Evolutionary conservation across 2,329 filamentous ascomycete species (phyloP).

Genomic region (Didymella keratinophila): DNA sequence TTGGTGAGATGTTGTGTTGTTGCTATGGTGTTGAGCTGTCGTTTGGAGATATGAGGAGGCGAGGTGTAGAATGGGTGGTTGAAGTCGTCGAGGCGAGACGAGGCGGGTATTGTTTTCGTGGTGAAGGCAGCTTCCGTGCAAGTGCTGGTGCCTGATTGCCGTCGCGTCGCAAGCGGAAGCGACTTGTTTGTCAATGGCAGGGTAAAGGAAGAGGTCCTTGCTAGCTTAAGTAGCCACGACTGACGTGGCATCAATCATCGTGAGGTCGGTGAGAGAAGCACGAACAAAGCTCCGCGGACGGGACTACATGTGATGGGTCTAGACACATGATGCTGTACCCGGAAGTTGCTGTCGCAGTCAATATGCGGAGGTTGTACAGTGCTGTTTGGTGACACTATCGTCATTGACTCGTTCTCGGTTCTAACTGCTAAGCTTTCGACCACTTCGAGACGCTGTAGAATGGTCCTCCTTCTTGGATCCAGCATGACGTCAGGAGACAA

Average conservation of each 20-base stretch:
- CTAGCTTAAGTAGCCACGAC: constrained; percentile 2
- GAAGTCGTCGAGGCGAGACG: background rate
- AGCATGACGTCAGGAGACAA: background rate
- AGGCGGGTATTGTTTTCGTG: background rate
- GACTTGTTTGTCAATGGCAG: background rate
- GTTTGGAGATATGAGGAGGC: background rate
- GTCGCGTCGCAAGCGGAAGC: constrained; percentile 1
- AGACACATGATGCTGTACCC: constrained; percentile 7
- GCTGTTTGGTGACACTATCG: constrained; percentile 1
- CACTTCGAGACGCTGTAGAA: background rate
- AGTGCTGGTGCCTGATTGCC: background rate
- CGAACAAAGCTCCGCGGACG: background rate
- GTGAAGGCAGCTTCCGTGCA: background rate
- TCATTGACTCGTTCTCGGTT: background rate
- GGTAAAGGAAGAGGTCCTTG: background rate
- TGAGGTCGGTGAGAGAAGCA: background rate
- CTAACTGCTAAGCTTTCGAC: background rate
- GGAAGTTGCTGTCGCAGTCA: background rate
- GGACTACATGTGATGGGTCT: background rate
- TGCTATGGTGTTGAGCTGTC: background rate
- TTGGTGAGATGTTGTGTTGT: constrained; percentile 10
- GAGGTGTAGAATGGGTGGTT: background rate
- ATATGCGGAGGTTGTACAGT: constrained; percentile 5
- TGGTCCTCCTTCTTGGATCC: background rate
- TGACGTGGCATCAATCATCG: constrained; percentile 5